These are phyloP conservation scores for Coemansia sp. DNA, from an alignment of 192 early-diverging fungal genomes.

Conservation along the genomic window DNA sequence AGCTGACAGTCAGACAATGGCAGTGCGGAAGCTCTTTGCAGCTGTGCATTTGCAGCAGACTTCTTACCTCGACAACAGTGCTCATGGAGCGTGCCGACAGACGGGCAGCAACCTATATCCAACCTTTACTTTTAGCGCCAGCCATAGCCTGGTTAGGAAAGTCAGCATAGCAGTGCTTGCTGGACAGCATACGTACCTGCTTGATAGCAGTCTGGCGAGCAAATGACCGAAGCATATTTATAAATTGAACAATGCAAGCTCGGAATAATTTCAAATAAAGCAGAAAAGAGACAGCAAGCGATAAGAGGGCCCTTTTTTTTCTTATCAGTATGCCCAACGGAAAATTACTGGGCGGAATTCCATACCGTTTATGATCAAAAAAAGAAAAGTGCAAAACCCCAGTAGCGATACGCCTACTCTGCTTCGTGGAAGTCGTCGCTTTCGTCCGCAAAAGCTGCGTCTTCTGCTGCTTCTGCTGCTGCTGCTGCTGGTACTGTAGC, in stretches of 20 bases:
- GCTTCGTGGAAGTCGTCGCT: constrained; percentile 47
- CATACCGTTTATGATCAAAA: neutral
- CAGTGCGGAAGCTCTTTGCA: too few relatives aligned
- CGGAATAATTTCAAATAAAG: constrained; percentile 3
- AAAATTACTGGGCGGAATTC: too few relatives aligned
- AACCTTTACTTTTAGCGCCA: too few relatives aligned
- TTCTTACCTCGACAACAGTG: constrained; percentile 46
- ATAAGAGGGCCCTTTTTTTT: neutral
- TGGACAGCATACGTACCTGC: constrained; percentile 33
- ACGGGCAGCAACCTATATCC: constrained; percentile 44
- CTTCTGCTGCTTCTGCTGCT: too few relatives aligned
- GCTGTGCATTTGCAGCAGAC: too few relatives aligned
- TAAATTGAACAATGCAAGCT: constrained; percentile 4
- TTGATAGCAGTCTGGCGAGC: constrained; percentile 41
- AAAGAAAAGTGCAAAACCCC: neutral
- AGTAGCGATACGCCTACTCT: neutral
- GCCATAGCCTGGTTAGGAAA: neutral
- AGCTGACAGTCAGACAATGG: too few relatives aligned
- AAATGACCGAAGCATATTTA: constrained; percentile 35
- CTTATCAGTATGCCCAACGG: neutral
- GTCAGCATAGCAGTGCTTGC: neutral
- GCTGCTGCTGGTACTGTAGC: neutral
- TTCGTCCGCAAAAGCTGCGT: constrained; percentile 1
- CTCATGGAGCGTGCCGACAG: constrained; percentile 46
- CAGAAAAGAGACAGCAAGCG: neutral